Percentiles rank a stretch among this genome's conserved stretches.
phyloP scores from a whole-genome alignment of 495 filamentous ascomycete species.

The Cercophora sp. region DNA sequence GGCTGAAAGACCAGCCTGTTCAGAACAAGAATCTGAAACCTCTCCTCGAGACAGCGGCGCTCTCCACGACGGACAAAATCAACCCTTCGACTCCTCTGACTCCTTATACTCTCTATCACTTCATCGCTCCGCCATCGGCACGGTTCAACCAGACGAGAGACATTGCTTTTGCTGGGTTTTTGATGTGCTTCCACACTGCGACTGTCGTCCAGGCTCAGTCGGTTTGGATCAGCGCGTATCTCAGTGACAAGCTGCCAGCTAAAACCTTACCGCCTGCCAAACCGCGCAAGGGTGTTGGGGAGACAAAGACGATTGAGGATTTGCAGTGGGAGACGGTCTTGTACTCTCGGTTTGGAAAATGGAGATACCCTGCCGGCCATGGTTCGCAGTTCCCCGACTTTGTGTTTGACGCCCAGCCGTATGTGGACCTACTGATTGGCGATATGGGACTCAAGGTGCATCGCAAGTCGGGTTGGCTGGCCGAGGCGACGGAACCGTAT shows the following conservation, averaged over 20 bases:
- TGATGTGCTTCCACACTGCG: constrained; percentile 61
- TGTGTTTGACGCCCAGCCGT: constrained; percentile 74
- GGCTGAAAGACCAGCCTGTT: constrained; percentile 46
- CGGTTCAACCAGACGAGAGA: constrained; percentile 50
- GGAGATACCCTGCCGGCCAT: constrained; percentile 63
- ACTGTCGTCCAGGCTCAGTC: constrained; percentile 63
- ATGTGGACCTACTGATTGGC: constrained; percentile 64
- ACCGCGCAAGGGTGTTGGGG: neutral
- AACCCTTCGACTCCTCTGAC: constrained; percentile 35
- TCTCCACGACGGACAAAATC: constrained; percentile 29
- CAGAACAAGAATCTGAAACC: constrained; percentile 41
- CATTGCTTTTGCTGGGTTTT: constrained; percentile 63
- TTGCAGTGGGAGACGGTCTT: constrained; percentile 56
- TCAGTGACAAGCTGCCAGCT: constrained; percentile 36
- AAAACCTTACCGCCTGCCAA: constrained; percentile 15
- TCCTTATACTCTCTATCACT: constrained; percentile 56
- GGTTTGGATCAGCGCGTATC: constrained; percentile 67
- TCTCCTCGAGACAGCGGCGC: constrained; percentile 36
- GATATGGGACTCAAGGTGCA: constrained; percentile 57
- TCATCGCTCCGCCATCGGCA: constrained; percentile 62
- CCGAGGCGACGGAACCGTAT: constrained; percentile 53
- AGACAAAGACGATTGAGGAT: constrained; percentile 25
- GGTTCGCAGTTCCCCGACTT: constrained; percentile 64
- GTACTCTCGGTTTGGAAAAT: constrained; percentile 63
- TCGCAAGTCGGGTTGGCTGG: constrained; percentile 43